These are phyloP conservation scores for Gentiana dahurica DNA, from an alignment of 257 asterid species.

Conservation along the genomic window DNA sequence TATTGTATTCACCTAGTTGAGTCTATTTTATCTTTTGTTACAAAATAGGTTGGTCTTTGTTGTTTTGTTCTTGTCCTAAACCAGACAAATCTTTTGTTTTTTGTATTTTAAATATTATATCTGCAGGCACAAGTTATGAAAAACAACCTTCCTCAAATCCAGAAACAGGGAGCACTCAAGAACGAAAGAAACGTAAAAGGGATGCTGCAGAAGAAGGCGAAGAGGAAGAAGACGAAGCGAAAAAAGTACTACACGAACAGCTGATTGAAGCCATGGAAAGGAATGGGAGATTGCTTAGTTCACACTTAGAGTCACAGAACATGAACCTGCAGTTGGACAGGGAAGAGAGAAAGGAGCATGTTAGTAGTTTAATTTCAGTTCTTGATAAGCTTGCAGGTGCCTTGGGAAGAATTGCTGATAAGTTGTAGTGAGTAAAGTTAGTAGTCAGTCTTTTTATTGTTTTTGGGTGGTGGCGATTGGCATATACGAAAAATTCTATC, in stretches of 20 bases:
- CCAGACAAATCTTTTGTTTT: no score
- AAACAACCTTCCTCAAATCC: slow-evolving; percentile 34
- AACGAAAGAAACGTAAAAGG: slow-evolving; percentile 60
- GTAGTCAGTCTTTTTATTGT: slow-evolving; percentile 6
- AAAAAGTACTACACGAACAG: slow-evolving; percentile 28
- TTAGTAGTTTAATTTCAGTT: slow-evolving; percentile 48
- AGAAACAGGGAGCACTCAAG: slow-evolving; percentile 26
- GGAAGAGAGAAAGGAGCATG: slow-evolving; percentile 67
- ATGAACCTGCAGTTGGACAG: slow-evolving; percentile 45
- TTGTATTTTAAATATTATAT: slow-evolving; percentile 4
- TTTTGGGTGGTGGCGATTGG: no score
- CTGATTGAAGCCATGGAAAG: slow-evolving; percentile 55
- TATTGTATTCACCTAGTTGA: no score
- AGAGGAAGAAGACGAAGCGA: slow-evolving; percentile 26
- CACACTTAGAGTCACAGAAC: slow-evolving; percentile 70
- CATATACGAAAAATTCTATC: no score
- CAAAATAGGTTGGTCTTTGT: no score
- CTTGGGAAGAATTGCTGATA: slow-evolving; percentile 80
- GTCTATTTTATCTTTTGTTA: no score
- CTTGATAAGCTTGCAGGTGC: slow-evolving; percentile 76
- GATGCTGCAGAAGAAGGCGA: slow-evolving; percentile 25
- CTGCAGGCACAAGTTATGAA: slow-evolving; percentile 46
- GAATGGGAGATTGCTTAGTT: slow-evolving; percentile 55
- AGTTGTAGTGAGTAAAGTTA: slow-evolving; percentile 30
- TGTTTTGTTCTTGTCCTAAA: no score